A percentile compares a stretch with the other conserved stretches of the same genome.
phyloP scores from a whole-genome alignment of 2,329 filamentous ascomycete species.

The Diplodia scrobiculata region DNA sequence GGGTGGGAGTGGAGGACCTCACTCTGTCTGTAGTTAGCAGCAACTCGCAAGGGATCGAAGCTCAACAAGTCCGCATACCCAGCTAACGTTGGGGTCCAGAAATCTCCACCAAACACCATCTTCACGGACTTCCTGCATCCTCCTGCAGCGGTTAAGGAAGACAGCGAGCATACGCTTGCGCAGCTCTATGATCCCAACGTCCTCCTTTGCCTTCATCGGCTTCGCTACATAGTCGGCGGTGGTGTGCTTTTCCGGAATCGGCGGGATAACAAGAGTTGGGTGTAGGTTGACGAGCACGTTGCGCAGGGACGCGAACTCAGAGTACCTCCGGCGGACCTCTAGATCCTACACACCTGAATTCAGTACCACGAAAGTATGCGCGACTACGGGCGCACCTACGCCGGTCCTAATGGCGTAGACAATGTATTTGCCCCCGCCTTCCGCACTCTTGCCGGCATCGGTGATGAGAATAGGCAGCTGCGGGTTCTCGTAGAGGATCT shows the following conservation, averaged over 20 bases:
- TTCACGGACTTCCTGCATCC: slow-evolving; percentile 86
- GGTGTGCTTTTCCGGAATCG: slow-evolving; percentile 97
- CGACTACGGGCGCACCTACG: slow-evolving; percentile 56
- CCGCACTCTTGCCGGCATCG: slow-evolving; percentile 90
- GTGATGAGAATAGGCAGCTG: slow-evolving; percentile 88
- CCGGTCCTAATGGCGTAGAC: slow-evolving; percentile 96
- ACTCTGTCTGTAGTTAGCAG: slow-evolving; percentile 58
- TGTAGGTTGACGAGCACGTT: slow-evolving; percentile 88
- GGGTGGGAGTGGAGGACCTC: slow-evolving; percentile 95
- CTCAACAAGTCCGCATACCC: slow-evolving; percentile 62
- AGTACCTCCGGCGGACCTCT: slow-evolving; percentile 92
- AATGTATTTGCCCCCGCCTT: slow-evolving; percentile 90
- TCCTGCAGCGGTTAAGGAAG: slow-evolving; percentile 88
- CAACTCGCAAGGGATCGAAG: background rate
- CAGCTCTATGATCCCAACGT: slow-evolving; percentile 93
- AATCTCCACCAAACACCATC: slow-evolving; percentile 99
- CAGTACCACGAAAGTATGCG: slow-evolving; percentile 9
- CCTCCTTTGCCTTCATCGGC: slow-evolving; percentile 96
- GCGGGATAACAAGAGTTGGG: slow-evolving; percentile 91
- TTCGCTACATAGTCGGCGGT: slow-evolving; percentile 99
- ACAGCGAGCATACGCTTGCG: slow-evolving; percentile 96
- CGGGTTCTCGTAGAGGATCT: slow-evolving; percentile 94
- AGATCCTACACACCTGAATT: slow-evolving; percentile 66
- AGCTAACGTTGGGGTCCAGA: slow-evolving; percentile 95
- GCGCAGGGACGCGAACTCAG: slow-evolving; percentile 89